These are phyloP conservation scores for Botryosphaeria agaves DNA, from an alignment of 2,329 filamentous ascomycete species.

Conservation along the genomic window DNA sequence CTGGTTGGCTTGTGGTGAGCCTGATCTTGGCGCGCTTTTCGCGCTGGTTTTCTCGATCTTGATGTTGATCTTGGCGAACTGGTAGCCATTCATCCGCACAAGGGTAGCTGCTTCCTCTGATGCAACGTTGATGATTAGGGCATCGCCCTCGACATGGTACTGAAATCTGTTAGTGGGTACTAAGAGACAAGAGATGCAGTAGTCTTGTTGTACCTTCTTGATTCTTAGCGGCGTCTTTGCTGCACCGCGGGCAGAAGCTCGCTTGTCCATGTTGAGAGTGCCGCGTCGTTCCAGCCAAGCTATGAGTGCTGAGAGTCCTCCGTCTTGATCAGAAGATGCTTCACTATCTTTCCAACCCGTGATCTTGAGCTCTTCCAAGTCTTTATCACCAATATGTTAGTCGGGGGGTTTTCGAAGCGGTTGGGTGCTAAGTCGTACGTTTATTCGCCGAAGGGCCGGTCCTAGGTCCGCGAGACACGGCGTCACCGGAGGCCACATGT, in stretches of 20 bases:
- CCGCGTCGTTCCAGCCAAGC: constrained; percentile 23
- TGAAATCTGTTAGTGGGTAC: constrained; percentile 3
- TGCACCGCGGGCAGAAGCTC: constrained; percentile 6
- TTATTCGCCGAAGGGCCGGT: not conserved
- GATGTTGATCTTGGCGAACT: constrained; percentile 21
- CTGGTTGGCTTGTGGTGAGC: not conserved
- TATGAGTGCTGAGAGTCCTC: constrained; percentile 18
- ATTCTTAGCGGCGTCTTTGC: constrained; percentile 16
- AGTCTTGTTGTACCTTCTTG: constrained; percentile 15
- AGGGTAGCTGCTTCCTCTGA: constrained; percentile 17
- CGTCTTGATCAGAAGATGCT: constrained; percentile 14
- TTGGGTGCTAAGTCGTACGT: constrained; percentile 1
- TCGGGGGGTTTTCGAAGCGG: constrained; percentile 1
- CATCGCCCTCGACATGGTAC: constrained; percentile 16
- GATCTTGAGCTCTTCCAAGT: constrained; percentile 18
- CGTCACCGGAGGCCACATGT: constrained; percentile 12
- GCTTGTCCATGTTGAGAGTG: constrained; percentile 10
- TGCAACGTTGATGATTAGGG: constrained; percentile 19
- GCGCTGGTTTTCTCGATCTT: constrained; percentile 12
- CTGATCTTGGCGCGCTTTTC: constrained; percentile 1
- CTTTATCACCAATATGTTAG: constrained; percentile 3
- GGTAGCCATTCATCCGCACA: constrained; percentile 21
- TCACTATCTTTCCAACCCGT: constrained; percentile 23
- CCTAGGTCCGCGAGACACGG: constrained; percentile 2
- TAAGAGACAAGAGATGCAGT: not conserved